Base-by-base conservation (phyloP, 163 green algal genomes). In the Scenedesmus sp. region DNA sequence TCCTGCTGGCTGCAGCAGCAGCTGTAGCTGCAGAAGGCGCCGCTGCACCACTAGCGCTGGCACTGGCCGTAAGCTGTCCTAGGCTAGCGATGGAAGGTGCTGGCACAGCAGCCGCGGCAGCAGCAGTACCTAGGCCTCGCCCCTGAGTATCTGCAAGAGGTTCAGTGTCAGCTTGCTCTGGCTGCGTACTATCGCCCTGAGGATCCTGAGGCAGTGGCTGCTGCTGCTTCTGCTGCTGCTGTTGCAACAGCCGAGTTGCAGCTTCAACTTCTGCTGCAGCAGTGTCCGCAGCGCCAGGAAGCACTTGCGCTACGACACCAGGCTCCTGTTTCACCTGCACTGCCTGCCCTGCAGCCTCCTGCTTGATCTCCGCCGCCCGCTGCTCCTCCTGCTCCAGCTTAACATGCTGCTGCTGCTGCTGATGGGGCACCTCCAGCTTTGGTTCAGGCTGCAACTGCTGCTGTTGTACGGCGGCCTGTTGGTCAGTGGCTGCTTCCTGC, bases 201-300 rank as follows among this genome's bases (percentile, higher is more conserved):
- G 30, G 56, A n/a, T n/a, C n/a, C 49, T 56, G 49, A 13, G 49
- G 10, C 65, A 33, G 30, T 78, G 65, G n/a, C 65, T 37, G n/a
- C n/a, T n/a, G n/a, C n/a, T n/a, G n/a, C n/a, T n/a, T n/a, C 37
- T 85, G 82, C 56, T 87, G 33, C 35, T 78, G 82, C 53, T 78
- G 81, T 7, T 87, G 81, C 15, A 56, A 7, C 33, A 2, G 72
- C 46, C 30, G 22, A 40, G 68, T n/a, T 40, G 68, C n/a, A 3
- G n/a, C 68, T 26, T 80, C 33, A 24, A 13, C 68, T 43, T 35
- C 65, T 37, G 30, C 65, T 42, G 30, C 65, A 40, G 65, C 35
- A 46, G 35, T 16, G 7, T 30, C 72, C 30, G 37, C 37, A n/a
- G 37, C 72, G 49, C 35, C 72, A 13, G 35, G 15, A 15, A 15